Base-by-base conservation (phyloP, 495 filamentous ascomycete species). In the Talaromyces adpressus region DNA sequence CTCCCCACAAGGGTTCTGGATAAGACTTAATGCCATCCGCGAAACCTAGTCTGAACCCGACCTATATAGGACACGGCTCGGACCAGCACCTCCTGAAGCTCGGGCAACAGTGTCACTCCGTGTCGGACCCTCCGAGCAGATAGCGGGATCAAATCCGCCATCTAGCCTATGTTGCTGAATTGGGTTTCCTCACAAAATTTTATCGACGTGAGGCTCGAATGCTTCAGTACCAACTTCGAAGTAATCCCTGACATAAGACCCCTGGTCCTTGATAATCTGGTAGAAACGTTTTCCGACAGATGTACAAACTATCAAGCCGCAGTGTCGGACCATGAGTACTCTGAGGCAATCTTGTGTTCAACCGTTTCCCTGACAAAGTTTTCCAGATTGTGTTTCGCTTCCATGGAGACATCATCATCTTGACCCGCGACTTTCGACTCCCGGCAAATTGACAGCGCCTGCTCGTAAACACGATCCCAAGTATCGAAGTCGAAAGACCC, bases 401-500 rank as follows among this genome's bases (percentile, higher is more conserved):
- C 68, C 77, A 79, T 79, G 0, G 69, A 60, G 27, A 77, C 65
- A 63, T 87, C 83, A 36, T 75, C 78, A 54, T 81, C 82, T 0
- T 77, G 69, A 60, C 70, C 73, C n/a, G 69, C 39, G 20, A 64
- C 61, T 23, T 67, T 57, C 0, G 72, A 65, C 27, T 75, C 79
- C 64, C 83, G 86, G 74, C 91, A 96, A 51, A 84, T 81, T 27
- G 74, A 70, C 67, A 84, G 77, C 32, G 88, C 91, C 57, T 78
- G 77, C 67, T 88, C 80, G 70, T 84, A 86, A 5, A 88, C 84
- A 20, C 79, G 75, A 59, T 93, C 87, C 91, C 93, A 97, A 39
- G 84, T 87, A 41, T 88, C 84, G 63, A 90, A 79, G 22, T 83
- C 84, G 67, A 97, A 98, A 32, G 76, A 73, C 0, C 93, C 93